phyloP scores from a whole-genome alignment of 2,329 filamentous ascomycete species.

The Hymenoscyphus infarciens region DNA sequence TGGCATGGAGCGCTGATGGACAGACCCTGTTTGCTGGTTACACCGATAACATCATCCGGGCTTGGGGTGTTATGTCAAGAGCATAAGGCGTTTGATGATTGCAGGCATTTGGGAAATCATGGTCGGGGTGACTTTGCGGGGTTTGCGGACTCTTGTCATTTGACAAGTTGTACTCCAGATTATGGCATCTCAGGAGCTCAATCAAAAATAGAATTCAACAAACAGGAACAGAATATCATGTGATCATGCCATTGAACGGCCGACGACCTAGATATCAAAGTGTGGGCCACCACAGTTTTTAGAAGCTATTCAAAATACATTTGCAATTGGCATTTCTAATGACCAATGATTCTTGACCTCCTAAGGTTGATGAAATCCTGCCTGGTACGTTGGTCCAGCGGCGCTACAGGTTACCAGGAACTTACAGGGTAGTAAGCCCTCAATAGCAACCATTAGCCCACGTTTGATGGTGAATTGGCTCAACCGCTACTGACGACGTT shows the following conservation, averaged over 20 bases:
- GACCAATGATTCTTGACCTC: not conserved
- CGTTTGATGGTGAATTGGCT: too few relatives aligned
- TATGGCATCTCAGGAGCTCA: conserved; percentile 34
- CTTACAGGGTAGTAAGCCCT: too few relatives aligned
- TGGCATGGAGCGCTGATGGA: conserved; percentile 97
- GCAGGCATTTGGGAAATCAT: conserved; percentile 29
- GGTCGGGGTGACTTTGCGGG: conserved; percentile 33
- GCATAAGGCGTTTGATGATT: conserved; percentile 52
- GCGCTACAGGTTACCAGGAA: too few relatives aligned
- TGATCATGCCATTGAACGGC: conserved; percentile 7
- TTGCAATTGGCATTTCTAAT: not conserved
- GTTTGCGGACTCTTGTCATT: conserved; percentile 33
- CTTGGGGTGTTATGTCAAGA: conserved; percentile 96
- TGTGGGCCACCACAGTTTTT: not conserved
- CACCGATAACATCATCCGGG: conserved; percentile 99
- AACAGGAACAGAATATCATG: conserved; percentile 7
- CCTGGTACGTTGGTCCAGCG: too few relatives aligned
- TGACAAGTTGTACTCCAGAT: conserved; percentile 35
- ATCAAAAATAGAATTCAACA: conserved; percentile 29
- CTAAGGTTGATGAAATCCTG: too few relatives aligned
- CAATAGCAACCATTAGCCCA: too few relatives aligned
- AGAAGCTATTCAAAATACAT: not conserved
- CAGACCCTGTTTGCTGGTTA: conserved; percentile 99
- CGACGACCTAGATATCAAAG: not conserved
- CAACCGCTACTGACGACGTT: too few relatives aligned